Conservation (phyloP, 345 rosid genomes). For the Hirschfeldia incana region DNA sequence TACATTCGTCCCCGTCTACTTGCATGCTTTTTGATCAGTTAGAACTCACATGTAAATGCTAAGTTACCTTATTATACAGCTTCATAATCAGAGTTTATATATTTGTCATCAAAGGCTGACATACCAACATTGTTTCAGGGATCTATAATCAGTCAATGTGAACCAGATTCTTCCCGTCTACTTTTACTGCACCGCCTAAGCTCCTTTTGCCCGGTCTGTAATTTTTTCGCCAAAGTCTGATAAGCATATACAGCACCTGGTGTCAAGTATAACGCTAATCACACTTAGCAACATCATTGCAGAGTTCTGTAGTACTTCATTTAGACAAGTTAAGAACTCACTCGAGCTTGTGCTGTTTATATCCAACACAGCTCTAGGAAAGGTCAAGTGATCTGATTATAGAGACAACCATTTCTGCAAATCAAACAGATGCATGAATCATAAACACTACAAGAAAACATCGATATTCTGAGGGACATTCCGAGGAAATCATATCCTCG, state of each 20-base stretch:
- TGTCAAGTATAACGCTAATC: conserved; percentile 1
- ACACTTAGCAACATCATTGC: neutral
- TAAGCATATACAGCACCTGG: neutral
- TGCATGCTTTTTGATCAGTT: conserved; percentile 3
- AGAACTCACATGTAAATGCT: neutral
- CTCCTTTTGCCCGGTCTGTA: neutral
- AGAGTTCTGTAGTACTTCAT: neutral
- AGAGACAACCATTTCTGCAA: conserved; percentile 9
- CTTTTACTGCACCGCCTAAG: neutral
- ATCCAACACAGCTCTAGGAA: conserved; percentile 10
- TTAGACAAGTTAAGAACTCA: conserved; percentile 14
- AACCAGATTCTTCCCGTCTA: neutral
- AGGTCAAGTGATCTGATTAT: conserved; percentile 6
- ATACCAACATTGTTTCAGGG: neutral
- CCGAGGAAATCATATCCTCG: too few species aligned
- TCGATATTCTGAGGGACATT: too few species aligned
- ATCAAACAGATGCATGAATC: conserved; percentile 28
- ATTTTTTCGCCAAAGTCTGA: neutral
- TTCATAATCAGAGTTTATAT: neutral
- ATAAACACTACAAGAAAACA: too few species aligned
- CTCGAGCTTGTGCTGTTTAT: neutral
- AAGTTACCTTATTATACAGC: neutral
- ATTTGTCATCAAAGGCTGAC: neutral
- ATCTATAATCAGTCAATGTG: neutral
- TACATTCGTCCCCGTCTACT: conserved; percentile 25